These are phyloP conservation scores for Podospora tetraspora DNA, from an alignment of 495 filamentous ascomycete genomes.

Conservation along the genomic window DNA sequence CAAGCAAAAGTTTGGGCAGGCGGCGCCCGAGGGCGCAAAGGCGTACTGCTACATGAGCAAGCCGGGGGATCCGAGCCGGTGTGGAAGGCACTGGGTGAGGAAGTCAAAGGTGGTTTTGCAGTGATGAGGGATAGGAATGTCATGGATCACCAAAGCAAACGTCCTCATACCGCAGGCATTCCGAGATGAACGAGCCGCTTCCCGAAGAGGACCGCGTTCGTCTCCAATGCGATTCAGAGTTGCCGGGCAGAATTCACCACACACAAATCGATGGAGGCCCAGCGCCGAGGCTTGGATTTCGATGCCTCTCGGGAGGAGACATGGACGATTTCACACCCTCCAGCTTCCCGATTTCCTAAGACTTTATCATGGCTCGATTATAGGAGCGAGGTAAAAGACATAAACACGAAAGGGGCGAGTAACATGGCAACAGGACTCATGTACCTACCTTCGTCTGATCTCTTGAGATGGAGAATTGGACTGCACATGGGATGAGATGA, in stretches of 20 bases:
- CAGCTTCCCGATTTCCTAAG: no score
- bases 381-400: no score
- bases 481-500: background rate
- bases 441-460: background rate
- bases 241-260: background rate
- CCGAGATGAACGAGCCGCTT: background rate
- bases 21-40: conserved; percentile 33
- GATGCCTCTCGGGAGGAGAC: background rate
- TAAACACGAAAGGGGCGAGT: no score
- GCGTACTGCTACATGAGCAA: conserved; percentile 45
- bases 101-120: conserved; percentile 25
- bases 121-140: conserved; percentile 10
- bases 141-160: no score
- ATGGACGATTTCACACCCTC: no score
- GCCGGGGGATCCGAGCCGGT: conserved; percentile 43
- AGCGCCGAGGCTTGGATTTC: background rate
- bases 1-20: conserved; percentile 44
- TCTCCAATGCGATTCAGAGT: background rate
- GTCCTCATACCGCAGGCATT: background rate
- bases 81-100: conserved; percentile 40
- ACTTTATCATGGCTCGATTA: no score
- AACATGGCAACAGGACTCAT: background rate
- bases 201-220: background rate
- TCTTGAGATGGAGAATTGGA: background rate
- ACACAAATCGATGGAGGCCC: background rate